Evolutionary conservation across 2,329 filamentous ascomycete species (phyloP).

Genomic region (Triangularia verruculosa): DNA sequence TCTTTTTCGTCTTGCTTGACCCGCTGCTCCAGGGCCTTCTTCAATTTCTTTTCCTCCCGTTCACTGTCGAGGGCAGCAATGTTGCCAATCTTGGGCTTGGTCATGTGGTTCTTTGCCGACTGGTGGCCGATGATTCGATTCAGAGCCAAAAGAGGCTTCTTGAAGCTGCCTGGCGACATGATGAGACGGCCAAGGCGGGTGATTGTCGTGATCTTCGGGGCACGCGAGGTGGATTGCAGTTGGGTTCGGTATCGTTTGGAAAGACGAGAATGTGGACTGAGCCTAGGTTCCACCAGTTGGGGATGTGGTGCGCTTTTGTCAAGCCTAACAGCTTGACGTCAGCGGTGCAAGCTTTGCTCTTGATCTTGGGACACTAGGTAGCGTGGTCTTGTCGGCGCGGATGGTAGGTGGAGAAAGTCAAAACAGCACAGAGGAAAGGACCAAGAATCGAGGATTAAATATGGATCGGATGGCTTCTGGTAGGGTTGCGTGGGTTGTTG

Average conservation of each 20-base stretch:
- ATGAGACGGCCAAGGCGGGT: conserved; percentile 8
- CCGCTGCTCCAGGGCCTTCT: conserved; percentile 33
- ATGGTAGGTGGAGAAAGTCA: background rate
- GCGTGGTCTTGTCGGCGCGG: background rate
- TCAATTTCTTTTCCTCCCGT: conserved; percentile 30
- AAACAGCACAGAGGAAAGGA: background rate
- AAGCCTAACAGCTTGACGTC: conserved; percentile 6
- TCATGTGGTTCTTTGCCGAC: conserved; percentile 39
- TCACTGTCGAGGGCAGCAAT: conserved; percentile 35
- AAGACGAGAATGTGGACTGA: background rate
- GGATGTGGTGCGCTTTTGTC: background rate
- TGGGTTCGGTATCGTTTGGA: background rate
- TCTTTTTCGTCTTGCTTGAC: conserved; percentile 36
- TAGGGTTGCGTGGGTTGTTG: background rate
- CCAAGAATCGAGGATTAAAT: background rate
- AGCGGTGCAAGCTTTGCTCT: background rate
- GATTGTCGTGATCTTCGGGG: background rate
- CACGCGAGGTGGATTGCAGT: background rate
- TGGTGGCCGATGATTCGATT: conserved; percentile 39
- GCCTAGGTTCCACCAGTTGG: background rate
- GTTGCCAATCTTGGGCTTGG: conserved; percentile 38
- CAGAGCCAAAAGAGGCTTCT: conserved; percentile 38
- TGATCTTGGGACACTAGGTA: background rate
- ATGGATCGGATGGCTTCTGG: background rate
- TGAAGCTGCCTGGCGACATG: conserved; percentile 36